Conservation (phyloP, 2,329 filamentous ascomycete species). For the Ceratocystis cacaofunesta region DNA sequence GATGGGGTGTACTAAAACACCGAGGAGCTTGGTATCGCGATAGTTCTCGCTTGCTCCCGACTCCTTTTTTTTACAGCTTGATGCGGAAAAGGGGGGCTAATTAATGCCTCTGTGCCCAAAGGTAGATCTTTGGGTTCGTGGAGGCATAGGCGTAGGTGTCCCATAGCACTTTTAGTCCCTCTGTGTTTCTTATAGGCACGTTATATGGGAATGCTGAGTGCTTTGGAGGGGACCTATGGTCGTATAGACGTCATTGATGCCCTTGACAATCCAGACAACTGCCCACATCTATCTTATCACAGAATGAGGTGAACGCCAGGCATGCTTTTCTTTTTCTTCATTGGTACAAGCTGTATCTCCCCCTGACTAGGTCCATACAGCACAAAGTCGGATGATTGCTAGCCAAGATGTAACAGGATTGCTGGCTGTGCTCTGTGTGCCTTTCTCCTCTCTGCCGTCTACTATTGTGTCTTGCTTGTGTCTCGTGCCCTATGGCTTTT, state of each 20-base stretch:
- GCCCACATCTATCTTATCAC: neutral
- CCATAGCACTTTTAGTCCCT: neutral
- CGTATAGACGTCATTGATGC: neutral
- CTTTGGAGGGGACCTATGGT: neutral
- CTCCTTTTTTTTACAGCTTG: neutral
- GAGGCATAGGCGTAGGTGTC: neutral
- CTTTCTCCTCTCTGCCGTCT: neutral
- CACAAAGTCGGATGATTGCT: neutral
- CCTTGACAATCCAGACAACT: neutral
- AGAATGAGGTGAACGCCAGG: neutral
- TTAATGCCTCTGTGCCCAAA: slow-evolving; percentile 1
- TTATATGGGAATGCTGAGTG: no score
- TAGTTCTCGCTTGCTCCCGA: neutral
- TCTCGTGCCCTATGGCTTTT: no score
- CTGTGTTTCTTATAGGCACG: no score
- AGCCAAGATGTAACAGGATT: neutral
- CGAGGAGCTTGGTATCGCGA: neutral
- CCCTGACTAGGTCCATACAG: neutral
- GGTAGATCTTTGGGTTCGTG: neutral
- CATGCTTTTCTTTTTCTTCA: neutral
- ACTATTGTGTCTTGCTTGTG: no score
- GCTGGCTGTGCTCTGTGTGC: neutral
- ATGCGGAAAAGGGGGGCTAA: neutral
- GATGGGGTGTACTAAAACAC: neutral
- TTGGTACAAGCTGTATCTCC: no score